Evolutionary conservation across 2,329 filamentous ascomycete genomes (phyloP).

Genomic region (Ambrosiella cleistominuta): DNA sequence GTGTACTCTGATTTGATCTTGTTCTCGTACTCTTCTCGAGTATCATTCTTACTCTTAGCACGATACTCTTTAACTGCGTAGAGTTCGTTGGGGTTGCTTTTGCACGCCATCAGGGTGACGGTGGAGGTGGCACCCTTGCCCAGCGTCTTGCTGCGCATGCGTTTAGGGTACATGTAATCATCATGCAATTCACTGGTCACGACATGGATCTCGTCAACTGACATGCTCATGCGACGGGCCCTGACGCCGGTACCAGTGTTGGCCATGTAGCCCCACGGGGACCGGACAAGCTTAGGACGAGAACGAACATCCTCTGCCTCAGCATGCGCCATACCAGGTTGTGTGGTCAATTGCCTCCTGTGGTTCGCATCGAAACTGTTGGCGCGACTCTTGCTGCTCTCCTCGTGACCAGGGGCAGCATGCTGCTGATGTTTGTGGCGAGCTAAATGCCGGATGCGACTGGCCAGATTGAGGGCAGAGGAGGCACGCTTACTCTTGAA

Average conservation of each 20-base stretch:
- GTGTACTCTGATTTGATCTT: conserved; percentile 86
- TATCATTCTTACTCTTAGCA: conserved; percentile 50
- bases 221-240: conserved; percentile 58
- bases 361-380: conserved; percentile 31
- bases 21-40: conserved; percentile 57
- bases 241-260: conserved; percentile 59
- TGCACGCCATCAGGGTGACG: conserved; percentile 63
- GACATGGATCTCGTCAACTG: conserved; percentile 55
- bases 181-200: conserved; percentile 49
- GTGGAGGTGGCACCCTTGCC: conserved; percentile 72
- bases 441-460: conserved; percentile 24
- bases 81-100: conserved; percentile 41
- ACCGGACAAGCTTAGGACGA: conserved; percentile 21
- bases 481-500: not conserved
- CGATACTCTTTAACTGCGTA: conserved; percentile 84
- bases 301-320: not conserved
- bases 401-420: not conserved
- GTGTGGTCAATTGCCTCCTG: conserved; percentile 10
- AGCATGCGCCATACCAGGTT: conserved; percentile 12
- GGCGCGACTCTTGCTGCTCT: conserved; percentile 21
- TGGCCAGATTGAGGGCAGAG: conserved; percentile 13
- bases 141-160: conserved; percentile 55
- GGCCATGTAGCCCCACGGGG: conserved; percentile 44
- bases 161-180: conserved; percentile 54
- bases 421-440: conserved; percentile 15